Evolutionary conservation across 768 basidiomycete species (phyloP).

Genomic region (Suillus ampliporus): DNA sequence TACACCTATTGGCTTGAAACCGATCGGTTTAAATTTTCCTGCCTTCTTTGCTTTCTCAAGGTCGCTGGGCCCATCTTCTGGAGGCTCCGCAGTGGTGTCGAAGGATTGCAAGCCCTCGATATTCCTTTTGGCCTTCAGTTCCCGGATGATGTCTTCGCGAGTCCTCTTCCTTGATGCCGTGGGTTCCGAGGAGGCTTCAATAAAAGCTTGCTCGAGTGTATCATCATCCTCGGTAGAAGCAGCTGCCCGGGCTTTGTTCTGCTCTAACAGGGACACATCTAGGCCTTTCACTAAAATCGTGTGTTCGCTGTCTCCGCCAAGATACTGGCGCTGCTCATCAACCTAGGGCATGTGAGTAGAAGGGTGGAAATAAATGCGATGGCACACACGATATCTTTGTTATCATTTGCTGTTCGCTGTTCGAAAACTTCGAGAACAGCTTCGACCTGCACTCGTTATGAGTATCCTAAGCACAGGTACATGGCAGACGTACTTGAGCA

Average conservation of each 20-base stretch:
- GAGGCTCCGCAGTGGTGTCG: slow-evolving; percentile 20
- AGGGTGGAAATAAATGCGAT: background rate
- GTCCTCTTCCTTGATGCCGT: slow-evolving; percentile 63
- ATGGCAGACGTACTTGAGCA: slow-evolving; percentile 57
- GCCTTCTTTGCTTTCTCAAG: slow-evolving; percentile 44
- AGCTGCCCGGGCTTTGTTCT: slow-evolving; percentile 72
- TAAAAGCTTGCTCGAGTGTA: slow-evolving; percentile 77
- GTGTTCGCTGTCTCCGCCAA: slow-evolving; percentile 87
- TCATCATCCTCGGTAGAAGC: slow-evolving; percentile 76
- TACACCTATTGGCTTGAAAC: slow-evolving; percentile 65
- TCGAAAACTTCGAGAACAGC: slow-evolving; percentile 86
- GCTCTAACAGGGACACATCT: slow-evolving; percentile 85
- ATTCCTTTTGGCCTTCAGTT: slow-evolving; percentile 69
- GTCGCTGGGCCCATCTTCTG: slow-evolving; percentile 26
- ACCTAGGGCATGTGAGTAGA: slow-evolving; percentile 48
- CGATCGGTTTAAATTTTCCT: slow-evolving; percentile 57
- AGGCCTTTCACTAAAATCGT: slow-evolving; percentile 90
- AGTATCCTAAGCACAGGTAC: background rate
- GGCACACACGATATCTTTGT: slow-evolving; percentile 60
- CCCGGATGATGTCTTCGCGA: slow-evolving; percentile 75
- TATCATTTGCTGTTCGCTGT: slow-evolving; percentile 59
- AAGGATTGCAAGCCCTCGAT: slow-evolving; percentile 23
- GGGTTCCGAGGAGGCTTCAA: slow-evolving; percentile 44
- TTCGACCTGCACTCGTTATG: slow-evolving; percentile 58
- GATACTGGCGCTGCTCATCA: slow-evolving; percentile 74